Evolutionary conservation across 768 basidiomycete species (phyloP).

Genomic region (Plicaturopsis crispa): DNA sequence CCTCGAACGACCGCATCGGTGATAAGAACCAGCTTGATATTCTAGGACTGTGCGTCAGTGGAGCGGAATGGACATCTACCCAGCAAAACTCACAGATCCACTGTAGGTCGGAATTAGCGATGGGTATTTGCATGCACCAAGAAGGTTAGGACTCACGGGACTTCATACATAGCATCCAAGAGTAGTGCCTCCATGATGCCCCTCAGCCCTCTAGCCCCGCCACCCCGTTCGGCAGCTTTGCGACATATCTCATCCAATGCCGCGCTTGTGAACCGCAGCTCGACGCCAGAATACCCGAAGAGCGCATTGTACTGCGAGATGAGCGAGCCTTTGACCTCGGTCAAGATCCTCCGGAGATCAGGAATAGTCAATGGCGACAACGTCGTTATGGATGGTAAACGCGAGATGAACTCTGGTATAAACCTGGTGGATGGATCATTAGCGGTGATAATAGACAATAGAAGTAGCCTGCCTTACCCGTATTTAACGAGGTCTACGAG

Average conservation of each 20-base stretch:
- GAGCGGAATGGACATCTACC: conserved; percentile 3
- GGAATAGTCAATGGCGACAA: conserved; percentile 69
- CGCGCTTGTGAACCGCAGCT: conserved; percentile 77
- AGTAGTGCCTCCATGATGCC: conserved; percentile 79
- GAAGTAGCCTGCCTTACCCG: conserved; percentile 37
- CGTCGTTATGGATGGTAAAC: conserved; percentile 87
- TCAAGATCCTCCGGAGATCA: conserved; percentile 85
- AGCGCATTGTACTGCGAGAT: conserved; percentile 84
- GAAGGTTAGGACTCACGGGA: conserved; percentile 56
- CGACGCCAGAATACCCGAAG: conserved; percentile 78
- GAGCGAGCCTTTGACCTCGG: conserved; percentile 87
- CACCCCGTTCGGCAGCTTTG: conserved; percentile 73
- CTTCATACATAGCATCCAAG: conserved; percentile 89
- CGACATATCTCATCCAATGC: conserved; percentile 79
- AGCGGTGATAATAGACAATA: not conserved
- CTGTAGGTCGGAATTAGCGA: no score
- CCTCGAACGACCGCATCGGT: conserved; percentile 65
- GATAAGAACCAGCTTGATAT: conserved; percentile 78
- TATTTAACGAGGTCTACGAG: conserved; percentile 73
- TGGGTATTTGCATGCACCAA: no score
- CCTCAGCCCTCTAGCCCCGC: conserved; percentile 84
- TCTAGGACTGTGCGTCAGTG: conserved; percentile 27
- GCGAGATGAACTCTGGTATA: conserved; percentile 93
- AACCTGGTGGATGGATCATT: conserved; percentile 38
- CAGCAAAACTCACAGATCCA: conserved; percentile 49